Percentiles rank a stretch among this genome's conserved stretches.
Evolutionary conservation across 1,284 basidiomycete species (phyloP).

Genomic region (Boletellus sp.): DNA sequence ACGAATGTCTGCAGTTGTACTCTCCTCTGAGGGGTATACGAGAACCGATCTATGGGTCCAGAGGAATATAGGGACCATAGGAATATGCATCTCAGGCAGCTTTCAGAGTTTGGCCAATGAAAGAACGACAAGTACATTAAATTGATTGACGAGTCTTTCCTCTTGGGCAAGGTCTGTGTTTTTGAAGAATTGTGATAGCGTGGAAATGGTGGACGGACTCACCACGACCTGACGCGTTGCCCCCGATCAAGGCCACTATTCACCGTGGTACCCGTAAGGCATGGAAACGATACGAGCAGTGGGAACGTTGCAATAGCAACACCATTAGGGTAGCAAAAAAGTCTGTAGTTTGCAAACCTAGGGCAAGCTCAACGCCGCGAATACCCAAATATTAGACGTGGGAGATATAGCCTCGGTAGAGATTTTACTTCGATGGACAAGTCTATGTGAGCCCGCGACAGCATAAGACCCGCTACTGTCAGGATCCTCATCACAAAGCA

Average conservation of each 20-base stretch:
- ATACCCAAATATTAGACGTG: slow-evolving; percentile 1
- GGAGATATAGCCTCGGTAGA: slow-evolving; percentile 58
- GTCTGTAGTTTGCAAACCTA: slow-evolving; percentile 49
- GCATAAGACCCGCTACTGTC: slow-evolving; percentile 42
- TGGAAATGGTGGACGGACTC: neutral
- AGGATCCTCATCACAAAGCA: slow-evolving; percentile 61
- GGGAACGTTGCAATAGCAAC: slow-evolving; percentile 37
- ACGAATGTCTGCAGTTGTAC: slow-evolving; percentile 1
- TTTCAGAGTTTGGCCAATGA: slow-evolving; percentile 5
- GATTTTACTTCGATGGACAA: slow-evolving; percentile 33
- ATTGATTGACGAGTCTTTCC: neutral
- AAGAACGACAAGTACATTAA: neutral
- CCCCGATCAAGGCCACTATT: too few species aligned
- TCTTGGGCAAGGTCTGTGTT: neutral
- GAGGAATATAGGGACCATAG: neutral
- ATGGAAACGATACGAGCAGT: neutral
- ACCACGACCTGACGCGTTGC: neutral
- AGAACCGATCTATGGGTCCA: neutral
- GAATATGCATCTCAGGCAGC: slow-evolving; percentile 2
- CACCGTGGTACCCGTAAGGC: neutral
- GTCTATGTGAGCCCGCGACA: neutral
- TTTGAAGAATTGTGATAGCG: neutral
- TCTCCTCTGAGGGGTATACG: slow-evolving; percentile 3
- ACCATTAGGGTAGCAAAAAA: slow-evolving; percentile 56
- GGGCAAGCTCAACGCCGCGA: neutral